These are phyloP conservation scores for Kodamaea kakaduensis DNA, from an alignment of 805 yeast species.

Conservation along the genomic window DNA sequence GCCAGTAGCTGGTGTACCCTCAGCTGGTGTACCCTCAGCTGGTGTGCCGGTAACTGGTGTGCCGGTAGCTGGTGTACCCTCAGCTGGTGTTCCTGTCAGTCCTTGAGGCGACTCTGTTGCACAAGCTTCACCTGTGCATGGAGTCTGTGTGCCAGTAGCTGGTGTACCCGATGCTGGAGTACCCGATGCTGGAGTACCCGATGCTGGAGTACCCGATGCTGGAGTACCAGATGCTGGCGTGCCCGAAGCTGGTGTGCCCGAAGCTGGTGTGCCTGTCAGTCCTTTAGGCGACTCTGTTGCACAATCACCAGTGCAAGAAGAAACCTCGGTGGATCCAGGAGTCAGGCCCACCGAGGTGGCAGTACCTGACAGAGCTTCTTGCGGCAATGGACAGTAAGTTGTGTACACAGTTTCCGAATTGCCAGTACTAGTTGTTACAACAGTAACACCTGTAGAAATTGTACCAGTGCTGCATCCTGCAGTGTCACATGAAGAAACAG, in stretches of 20 bases:
- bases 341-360: background rate
- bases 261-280: background rate
- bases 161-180: background rate
- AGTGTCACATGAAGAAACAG: too few relatives aligned
- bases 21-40: background rate
- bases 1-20: background rate
- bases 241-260: background rate
- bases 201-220: background rate
- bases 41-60: background rate
- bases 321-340: too few relatives aligned
- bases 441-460: too few relatives aligned
- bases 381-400: constrained; percentile 19
- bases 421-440: constrained; percentile 10
- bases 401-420: constrained; percentile 12
- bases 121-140: too few relatives aligned
- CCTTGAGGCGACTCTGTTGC: background rate
- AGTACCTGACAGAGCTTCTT: constrained; percentile 6
- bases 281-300: background rate
- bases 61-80: background rate
- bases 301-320: too few relatives aligned
- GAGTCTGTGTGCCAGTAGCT: too few relatives aligned
- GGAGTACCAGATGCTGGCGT: background rate
- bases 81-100: background rate
- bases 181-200: background rate
- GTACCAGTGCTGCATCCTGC: too few relatives aligned